Base-by-base conservation (phyloP, 1,284 basidiomycete species). In the Sanguinoderma infundibulare region DNA sequence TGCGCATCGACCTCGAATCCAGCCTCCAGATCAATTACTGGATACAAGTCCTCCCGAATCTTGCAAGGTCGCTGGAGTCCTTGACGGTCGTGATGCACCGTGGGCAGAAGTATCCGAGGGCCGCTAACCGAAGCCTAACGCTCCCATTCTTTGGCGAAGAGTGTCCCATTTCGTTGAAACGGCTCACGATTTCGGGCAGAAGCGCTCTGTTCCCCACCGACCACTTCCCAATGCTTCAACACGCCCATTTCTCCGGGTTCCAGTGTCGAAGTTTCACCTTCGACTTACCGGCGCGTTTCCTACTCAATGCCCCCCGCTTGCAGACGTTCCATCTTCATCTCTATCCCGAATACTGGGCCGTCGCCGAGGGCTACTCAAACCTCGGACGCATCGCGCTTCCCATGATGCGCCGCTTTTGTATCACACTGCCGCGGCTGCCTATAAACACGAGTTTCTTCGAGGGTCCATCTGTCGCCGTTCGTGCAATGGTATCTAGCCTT, bases 361-460 rank as follows among this genome's bases (percentile, higher is more conserved):
- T 24, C 24, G 20, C 8, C 42, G 9, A 10, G 22, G n/a, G 3
- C 8, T 22, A 8, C 15, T 6, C n/a, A 22, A 7, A 22, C 44
- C 44, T 44, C 9, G 24, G 22, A 10, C 53, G n/a, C 7, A 55
- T 55, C 40, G 28, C 22, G 6, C 55, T 56, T 14, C 55, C 44
- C 20, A 35, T 9, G 24, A n/a, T 56, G 55, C 55, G 35, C 6
- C 55, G 32, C 34, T 49, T 56, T 7, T 56, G 55, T 35, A 20
- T 56, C 7, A 30, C 44, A 2, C 34, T 35, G 1, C 32, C 35
- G 40, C 40, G 20, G 12, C 9, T 35, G 17, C 35, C 17, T 2
- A 4, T 15, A 24, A 12, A 2, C 17, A n/a, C n/a, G n/a, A n/a
- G n/a, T n/a, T n/a, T 15, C 20, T n/a, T 22, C 7, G 17, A 47